phyloP scores from a whole-genome alignment of 2,329 filamentous ascomycete genomes.

The Xylaria sp. region DNA sequence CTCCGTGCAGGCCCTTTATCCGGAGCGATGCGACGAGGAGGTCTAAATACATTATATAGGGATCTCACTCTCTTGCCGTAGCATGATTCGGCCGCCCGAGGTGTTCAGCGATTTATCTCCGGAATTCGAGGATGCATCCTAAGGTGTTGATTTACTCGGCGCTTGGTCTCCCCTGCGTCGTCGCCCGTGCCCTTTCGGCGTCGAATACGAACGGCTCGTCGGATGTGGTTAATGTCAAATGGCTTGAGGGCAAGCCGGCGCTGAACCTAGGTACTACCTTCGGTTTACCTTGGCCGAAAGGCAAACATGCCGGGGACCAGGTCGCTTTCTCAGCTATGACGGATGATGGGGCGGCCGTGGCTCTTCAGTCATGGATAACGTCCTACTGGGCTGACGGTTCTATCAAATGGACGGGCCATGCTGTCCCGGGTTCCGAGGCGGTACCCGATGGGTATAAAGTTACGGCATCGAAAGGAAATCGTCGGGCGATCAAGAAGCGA shows the following conservation, averaged over 20 bases:
- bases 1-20: slow-evolving; percentile 1
- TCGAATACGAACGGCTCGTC: slow-evolving; percentile 25
- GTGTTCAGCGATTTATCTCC: neutral
- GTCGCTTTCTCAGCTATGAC: slow-evolving; percentile 52
- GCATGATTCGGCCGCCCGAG: neutral
- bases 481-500: slow-evolving; percentile 8
- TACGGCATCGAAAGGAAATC: slow-evolving; percentile 42
- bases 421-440: slow-evolving; percentile 57
- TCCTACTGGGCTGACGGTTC: slow-evolving; percentile 71
- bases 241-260: slow-evolving; percentile 55
- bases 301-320: slow-evolving; percentile 52
- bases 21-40: neutral
- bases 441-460: slow-evolving; percentile 58
- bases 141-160: slow-evolving; percentile 11
- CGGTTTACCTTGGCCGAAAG: slow-evolving; percentile 58
- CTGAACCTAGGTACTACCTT: slow-evolving; percentile 55
- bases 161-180: slow-evolving; percentile 13
- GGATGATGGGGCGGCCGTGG: slow-evolving; percentile 45
- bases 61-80: neutral
- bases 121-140: slow-evolving; percentile 27
- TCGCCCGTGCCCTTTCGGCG: neutral
- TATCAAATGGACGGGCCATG: slow-evolving; percentile 71
- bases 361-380: slow-evolving; percentile 66
- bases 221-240: slow-evolving; percentile 49
- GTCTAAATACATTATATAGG: slow-evolving; percentile 8